These are phyloP conservation scores for Tetrastigma voinierianum DNA, from an alignment of 164 flowering plant genomes.

Conservation along the genomic window DNA sequence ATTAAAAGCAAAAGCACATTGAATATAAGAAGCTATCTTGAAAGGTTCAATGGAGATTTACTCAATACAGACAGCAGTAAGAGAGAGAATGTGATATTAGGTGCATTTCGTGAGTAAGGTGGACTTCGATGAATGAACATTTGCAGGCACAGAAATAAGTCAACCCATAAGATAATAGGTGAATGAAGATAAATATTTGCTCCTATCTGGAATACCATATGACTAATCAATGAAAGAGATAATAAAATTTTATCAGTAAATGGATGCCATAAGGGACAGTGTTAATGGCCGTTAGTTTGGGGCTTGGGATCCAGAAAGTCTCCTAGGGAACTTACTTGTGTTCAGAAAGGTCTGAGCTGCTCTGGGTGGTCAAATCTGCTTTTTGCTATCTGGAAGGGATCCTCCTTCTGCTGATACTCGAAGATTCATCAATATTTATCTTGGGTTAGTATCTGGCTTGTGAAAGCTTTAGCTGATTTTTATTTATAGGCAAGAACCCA, in stretches of 20 bases:
- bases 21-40: background rate
- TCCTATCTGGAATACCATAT: background rate
- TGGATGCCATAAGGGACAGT: no score
- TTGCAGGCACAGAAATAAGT: background rate
- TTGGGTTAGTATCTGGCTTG: slow-evolving; percentile 62
- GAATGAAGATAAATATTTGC: background rate
- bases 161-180: background rate
- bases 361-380: slow-evolving; percentile 87
- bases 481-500: background rate
- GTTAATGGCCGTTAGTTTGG: slow-evolving; percentile 96
- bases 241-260: no score
- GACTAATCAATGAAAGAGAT: background rate
- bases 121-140: background rate
- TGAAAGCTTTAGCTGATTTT: background rate
- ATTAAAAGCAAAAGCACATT: background rate
- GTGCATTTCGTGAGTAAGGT: background rate
- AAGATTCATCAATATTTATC: slow-evolving; percentile 91
- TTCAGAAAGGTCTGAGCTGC: slow-evolving; percentile 79
- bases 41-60: background rate
- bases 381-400: slow-evolving; percentile 94
- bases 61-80: background rate
- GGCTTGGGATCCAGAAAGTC: slow-evolving; percentile 85
- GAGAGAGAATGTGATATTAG: background rate
- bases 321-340: slow-evolving; percentile 75
- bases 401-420: slow-evolving; percentile 97